Evolutionary conservation across 108 stramenopile genomes (phyloP), one percentile per base, ranked within the genome.

Genomic region (Mayamaea pseudoterrestris): DNA sequence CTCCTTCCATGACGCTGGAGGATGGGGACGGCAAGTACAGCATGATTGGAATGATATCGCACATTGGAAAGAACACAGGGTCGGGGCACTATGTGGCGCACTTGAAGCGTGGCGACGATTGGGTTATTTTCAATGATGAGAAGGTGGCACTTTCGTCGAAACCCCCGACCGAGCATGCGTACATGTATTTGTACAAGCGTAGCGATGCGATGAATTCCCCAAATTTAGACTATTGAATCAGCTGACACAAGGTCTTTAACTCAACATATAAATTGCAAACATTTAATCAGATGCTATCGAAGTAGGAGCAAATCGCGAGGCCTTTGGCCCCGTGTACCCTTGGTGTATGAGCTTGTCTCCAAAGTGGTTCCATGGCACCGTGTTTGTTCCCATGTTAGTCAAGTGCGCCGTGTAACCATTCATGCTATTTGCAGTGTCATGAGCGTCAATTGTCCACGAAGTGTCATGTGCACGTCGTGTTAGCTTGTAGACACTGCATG

Each of bases 1-100:
- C 41, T 45, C 8, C 68, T 7, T 59, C 56, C 14, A 5, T 49
- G 28, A 53, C 62, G 34, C 53, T 86, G 4, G 84, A 91, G 42
- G 91, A 93, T 36, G 89, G 88, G 11, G 61, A 79, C 27, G 87
- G 89, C 14, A 87, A 87, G 46, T 99, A 99, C 67, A 58, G 44
- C 6, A 69, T 99, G 58, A 47, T 78, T 2, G 96, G 93, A 16
- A 70, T 98, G 58, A 69, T 99, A 18, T 94, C 93, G 30, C 99
- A 99, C 61, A 94, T 99, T 44, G 99, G 99, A 13, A 93, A 91
- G 65, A 92, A 93, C 60, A 91, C 94, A 1, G 87, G 76, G 28
- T 84, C 89, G 60, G 99, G 99, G 6, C 99, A 99, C 64, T 99
- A 98, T 58, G 94, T 99, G 14, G 85, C 89, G 1, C 99, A 99